Percentiles rank a stretch among this genome's conserved stretches.
phyloP scores from a whole-genome alignment of 768 basidiomycete genomes.

The Sarcomyxa edulis region DNA sequence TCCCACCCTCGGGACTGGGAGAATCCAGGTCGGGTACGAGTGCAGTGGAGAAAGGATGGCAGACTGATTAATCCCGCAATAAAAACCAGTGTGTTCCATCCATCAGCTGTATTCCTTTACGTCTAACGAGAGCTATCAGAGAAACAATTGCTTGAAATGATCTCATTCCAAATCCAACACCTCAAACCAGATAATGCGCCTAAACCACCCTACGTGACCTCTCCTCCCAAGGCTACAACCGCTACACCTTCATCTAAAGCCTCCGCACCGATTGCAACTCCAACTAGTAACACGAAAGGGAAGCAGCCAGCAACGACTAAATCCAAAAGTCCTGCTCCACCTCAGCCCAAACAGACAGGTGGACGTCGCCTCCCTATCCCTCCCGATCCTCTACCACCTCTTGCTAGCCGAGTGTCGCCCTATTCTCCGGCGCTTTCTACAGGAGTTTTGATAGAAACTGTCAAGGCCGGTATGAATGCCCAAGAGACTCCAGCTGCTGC shows the following conservation, averaged over 20 bases:
- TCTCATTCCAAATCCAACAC: slow-evolving; percentile 68
- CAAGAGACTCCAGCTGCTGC: slow-evolving; percentile 41
- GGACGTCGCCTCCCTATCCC: slow-evolving; percentile 60
- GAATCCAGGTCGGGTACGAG: slow-evolving; percentile 92
- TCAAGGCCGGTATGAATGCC: slow-evolving; percentile 82
- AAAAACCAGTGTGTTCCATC: slow-evolving; percentile 59
- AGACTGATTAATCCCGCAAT: slow-evolving; percentile 59
- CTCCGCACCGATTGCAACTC: slow-evolving; percentile 4
- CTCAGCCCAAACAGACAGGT: slow-evolving; percentile 22
- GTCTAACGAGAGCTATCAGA: slow-evolving; percentile 35
- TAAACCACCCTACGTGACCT: slow-evolving; percentile 51
- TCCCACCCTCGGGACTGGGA: slow-evolving; percentile 96
- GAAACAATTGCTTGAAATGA: slow-evolving; percentile 72
- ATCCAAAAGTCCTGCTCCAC: slow-evolving; percentile 34
- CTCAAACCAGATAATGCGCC: slow-evolving; percentile 69
- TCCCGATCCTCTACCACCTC: slow-evolving; percentile 68
- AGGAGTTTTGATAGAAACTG: slow-evolving; percentile 75
- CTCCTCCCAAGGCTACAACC: slow-evolving; percentile 23
- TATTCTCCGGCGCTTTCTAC: slow-evolving; percentile 76
- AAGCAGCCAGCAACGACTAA: slow-evolving; percentile 46
- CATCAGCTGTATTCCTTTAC: slow-evolving; percentile 1
- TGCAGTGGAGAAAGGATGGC: slow-evolving; percentile 86
- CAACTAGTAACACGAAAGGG: too few relatives aligned
- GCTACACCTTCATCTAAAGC: slow-evolving; percentile 21
- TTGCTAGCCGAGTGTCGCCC: slow-evolving; percentile 70